Evolutionary conservation across 805 yeast species (phyloP), one percentile per base, ranked within the genome.

Genomic region (Pichia californica): DNA sequence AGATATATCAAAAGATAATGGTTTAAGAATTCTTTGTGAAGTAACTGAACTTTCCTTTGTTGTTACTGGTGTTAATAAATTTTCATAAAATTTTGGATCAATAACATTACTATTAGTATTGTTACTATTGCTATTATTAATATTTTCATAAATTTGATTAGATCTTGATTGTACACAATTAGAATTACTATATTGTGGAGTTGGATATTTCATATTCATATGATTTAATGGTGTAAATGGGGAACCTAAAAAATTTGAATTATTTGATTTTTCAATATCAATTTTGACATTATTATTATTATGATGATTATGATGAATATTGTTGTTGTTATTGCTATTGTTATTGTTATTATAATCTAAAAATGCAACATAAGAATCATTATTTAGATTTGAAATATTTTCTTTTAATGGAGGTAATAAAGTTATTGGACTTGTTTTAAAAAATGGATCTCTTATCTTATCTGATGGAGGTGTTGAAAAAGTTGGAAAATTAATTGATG

Each of bases 391-490:
- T 19, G 44, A 19, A 14, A n/a, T n/a, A n/a, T n/a, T n/a, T n/a
- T n/a, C n/a, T n/a, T n/a, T n/a, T n/a, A n/a, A n/a, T n/a, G 36
- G 36, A 16, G 33, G 33, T 16, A 28, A 27, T 7, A 37, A 27
- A 21, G 28, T 21, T 8, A 21, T 37, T 26, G 32, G 32, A 14
- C 13, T 18, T 13, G 30, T 21, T 30, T 20, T 23, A 3, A 30
- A 15, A n/a, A 36, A 15, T 9, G 33, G 15, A 15, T n/a, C 21
- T n/a, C 38, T 2, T 25, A 25, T 25, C 16, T 31, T 19, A 14
- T 31, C 15, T 19, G 34, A 36, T 8, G 47, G 47, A 13, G 47
- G 47, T 8, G 44, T 44, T 5, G 32, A 15, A 3, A 40, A 31
- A 23, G 23, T n/a, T 5, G 36, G 36, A 23, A 33, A 33, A 18